phyloP scores from a whole-genome alignment of 2,329 filamentous ascomycete species.

The Cladosporium sp. region DNA sequence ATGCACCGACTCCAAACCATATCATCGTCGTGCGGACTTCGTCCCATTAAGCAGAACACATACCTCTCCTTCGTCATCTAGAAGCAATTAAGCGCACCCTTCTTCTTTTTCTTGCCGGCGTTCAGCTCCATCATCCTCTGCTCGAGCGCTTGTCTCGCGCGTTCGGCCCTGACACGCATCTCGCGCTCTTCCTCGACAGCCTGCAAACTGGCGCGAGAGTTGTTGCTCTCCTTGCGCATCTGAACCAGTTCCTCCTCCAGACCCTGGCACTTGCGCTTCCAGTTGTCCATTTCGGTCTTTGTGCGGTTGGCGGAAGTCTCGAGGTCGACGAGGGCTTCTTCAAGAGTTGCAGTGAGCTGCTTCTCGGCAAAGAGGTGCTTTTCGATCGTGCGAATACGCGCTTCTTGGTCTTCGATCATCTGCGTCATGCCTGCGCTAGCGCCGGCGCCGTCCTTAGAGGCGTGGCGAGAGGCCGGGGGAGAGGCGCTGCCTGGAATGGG shows the following conservation, averaged over 20 bases:
- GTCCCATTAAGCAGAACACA: not conserved
- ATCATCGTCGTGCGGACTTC: no score
- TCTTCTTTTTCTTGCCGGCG: constrained; percentile 83
- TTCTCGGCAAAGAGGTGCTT: constrained; percentile 95
- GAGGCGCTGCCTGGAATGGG: constrained; percentile 53
- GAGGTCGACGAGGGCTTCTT: constrained; percentile 91
- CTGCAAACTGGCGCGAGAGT: constrained; percentile 64
- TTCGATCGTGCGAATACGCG: constrained; percentile 90
- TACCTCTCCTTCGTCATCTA: constrained; percentile 47
- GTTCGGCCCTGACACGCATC: constrained; percentile 85
- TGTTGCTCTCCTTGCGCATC: constrained; percentile 56
- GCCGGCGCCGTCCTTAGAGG: constrained; percentile 48
- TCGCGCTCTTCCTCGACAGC: constrained; percentile 95
- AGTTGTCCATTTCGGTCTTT: constrained; percentile 83
- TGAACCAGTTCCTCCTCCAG: constrained; percentile 69
- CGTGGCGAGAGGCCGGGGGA: constrained; percentile 62
- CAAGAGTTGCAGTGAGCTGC: constrained; percentile 88
- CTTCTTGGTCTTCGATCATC: constrained; percentile 89
- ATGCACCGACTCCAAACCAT: no score
- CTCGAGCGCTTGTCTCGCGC: constrained; percentile 82
- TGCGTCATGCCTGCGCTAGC: constrained; percentile 69
- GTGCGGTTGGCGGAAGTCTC: constrained; percentile 89
- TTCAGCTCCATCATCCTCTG: constrained; percentile 75
- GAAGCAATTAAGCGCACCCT: constrained; percentile 95
- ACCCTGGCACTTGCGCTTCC: constrained; percentile 78